Evolutionary conservation across 192 early-diverging fungal genomes (phyloP).

Genomic region (Coemansia sp.): DNA sequence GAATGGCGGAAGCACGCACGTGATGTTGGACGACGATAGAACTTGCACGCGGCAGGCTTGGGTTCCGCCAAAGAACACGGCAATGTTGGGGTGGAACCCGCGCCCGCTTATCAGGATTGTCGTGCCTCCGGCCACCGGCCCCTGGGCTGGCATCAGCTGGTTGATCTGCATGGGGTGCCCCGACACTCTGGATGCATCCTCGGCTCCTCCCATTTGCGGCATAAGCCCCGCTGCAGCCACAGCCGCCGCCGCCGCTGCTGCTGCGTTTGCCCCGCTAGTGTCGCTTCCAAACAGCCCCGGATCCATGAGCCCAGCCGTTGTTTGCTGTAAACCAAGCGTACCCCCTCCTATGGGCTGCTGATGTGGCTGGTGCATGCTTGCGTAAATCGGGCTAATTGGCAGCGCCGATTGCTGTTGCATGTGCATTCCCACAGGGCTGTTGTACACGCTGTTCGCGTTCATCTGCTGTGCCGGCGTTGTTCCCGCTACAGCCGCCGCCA

Average conservation of each 20-base stretch:
- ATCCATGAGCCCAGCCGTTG: constrained; percentile 2
- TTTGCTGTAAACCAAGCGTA: constrained; percentile 9
- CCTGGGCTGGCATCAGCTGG: constrained; percentile 79
- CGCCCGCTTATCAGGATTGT: constrained; percentile 83
- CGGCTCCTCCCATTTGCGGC: constrained; percentile 13
- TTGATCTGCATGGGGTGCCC: constrained; percentile 56
- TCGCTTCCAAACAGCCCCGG: constrained; percentile 17
- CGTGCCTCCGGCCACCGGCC: constrained; percentile 85
- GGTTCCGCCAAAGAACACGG: constrained; percentile 77
- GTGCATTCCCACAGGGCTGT: constrained; percentile 1
- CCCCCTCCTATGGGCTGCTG: background rate
- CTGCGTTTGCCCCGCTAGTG: background rate
- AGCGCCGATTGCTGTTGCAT: constrained; percentile 2
- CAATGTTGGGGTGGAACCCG: constrained; percentile 77
- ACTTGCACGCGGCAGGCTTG: constrained; percentile 75
- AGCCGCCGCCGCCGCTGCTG: constrained; percentile 1
- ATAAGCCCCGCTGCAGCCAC: constrained; percentile 15
- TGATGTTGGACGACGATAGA: constrained; percentile 77
- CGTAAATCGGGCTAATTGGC: constrained; percentile 4
- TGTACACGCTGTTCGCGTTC: constrained; percentile 8
- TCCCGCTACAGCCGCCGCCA: constrained; percentile 9
- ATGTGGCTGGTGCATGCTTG: constrained; percentile 5
- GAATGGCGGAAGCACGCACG: constrained; percentile 82
- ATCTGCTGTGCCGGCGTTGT: background rate
- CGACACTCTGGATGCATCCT: background rate